Evolutionary conservation across 176 grass and related monocot genomes (phyloP), one percentile per base, ranked within the genome.

Genomic region (Rhynchospora tenuis): DNA sequence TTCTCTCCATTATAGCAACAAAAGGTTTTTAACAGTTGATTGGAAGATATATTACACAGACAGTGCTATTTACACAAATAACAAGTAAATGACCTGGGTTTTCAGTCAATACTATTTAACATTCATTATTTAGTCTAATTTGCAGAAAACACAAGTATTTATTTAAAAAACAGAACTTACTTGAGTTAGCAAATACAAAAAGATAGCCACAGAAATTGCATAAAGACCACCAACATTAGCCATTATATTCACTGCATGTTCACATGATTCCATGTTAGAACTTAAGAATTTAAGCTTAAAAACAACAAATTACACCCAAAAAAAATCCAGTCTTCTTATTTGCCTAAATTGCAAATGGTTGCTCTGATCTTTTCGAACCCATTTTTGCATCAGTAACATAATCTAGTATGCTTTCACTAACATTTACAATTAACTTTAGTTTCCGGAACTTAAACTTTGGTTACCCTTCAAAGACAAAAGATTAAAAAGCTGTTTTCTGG

Each of bases 201-300:
- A 98, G 84, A 98, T 84, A 64, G 74, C 91, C 71, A 98, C 59
- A 64, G 89, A 91, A 83, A 98, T 85, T 62, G 88, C 89, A 89
- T 93, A 98, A 84, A 98, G 86, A 57, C 95, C 95, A 83, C 95
- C 95, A 84, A 95, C 88, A 79, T 90, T 92, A 0, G 95, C 95
- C 80, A 98, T 83, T 81, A 98, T 84, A 77, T 90, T 89, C 75
- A 98, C 95, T 98, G 92, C 90, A 91, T 31, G 42, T 73, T 64
- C 79, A 82, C 59, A 82, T 9, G 11, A 82, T 7, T 64, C 66
- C 16, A 82, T 66, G 44, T 82, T 64, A 48, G 45, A 44, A 64
- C 57, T 80, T 10, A 43, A 60, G 46, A 60, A 12, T 55, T 3
- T 46, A 20, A 9, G 13, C 15, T 19, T 42, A 27, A 59, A 59